phyloP scores from a whole-genome alignment of 139 green algal species.

The Chlamydomonas sp. region DNA sequence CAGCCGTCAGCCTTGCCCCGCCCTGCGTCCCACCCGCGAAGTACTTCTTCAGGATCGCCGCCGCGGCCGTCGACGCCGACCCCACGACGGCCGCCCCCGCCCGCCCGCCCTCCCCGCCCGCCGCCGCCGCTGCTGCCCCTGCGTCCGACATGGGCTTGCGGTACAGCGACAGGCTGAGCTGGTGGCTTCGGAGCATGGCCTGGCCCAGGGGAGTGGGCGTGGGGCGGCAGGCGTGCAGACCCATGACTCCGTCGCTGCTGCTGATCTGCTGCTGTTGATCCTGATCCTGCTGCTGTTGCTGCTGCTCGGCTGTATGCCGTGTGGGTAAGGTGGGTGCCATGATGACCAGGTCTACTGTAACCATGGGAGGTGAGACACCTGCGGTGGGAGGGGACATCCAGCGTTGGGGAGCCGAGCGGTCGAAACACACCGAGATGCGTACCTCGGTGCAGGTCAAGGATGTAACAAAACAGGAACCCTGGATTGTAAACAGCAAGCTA shows the following conservation, averaged over 20 bases:
- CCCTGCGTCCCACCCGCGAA: neutral
- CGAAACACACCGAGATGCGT: too few species aligned
- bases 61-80: constrained; percentile 3
- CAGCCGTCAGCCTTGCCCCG: neutral
- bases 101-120: neutral
- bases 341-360: too few species aligned
- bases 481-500: too few species aligned
- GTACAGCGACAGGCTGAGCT: constrained; percentile 83
- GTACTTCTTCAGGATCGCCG: constrained; percentile 20
- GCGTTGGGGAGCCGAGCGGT: too few species aligned
- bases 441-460: too few species aligned
- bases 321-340: too few species aligned
- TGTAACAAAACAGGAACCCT: too few species aligned
- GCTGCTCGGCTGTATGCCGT: too few species aligned
- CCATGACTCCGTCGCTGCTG: neutral
- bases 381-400: too few species aligned
- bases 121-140: constrained; percentile 49
- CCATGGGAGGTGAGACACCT: too few species aligned
- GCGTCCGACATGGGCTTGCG: constrained; percentile 34
- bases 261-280: too few species aligned
- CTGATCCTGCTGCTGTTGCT: too few species aligned
- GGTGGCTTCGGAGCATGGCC: constrained; percentile 73
- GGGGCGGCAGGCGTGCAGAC: neutral
- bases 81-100: neutral
- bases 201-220: constrained; percentile 42